phyloP scores from a whole-genome alignment of 306 rosid species.

The Elaeagnus macrophylla region DNA sequence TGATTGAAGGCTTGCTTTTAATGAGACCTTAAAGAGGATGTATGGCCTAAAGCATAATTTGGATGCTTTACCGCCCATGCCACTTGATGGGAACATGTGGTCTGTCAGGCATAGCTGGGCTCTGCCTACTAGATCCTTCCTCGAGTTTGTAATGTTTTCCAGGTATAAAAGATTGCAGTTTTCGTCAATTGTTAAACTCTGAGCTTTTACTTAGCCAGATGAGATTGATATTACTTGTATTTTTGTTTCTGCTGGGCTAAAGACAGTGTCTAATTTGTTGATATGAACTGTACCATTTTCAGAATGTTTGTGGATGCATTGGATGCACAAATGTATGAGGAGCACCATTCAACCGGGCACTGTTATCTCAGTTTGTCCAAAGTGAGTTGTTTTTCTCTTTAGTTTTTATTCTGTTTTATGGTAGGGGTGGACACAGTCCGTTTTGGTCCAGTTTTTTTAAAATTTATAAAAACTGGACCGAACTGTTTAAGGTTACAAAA shows the following conservation, averaged over 20 bases:
- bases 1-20: conserved; percentile 65
- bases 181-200: conserved; percentile 1
- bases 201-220: conserved; percentile 7
- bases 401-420: neutral
- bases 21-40: conserved; percentile 72
- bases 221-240: neutral
- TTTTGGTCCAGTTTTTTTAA: neutral
- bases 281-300: conserved; percentile 22
- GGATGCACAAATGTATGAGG: conserved; percentile 67
- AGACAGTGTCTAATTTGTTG: neutral
- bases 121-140: conserved; percentile 79
- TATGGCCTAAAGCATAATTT: conserved; percentile 48
- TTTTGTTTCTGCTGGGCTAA: too few relatives aligned
- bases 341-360: conserved; percentile 65
- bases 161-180: conserved; percentile 38
- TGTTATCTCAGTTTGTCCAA: conserved; percentile 75
- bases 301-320: conserved; percentile 90
- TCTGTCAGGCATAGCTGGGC: conserved; percentile 89
- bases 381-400: conserved; percentile 34
- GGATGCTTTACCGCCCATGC: conserved; percentile 74
- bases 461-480: too few relatives aligned
- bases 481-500: too few relatives aligned
- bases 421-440: neutral
- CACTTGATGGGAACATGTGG: conserved; percentile 75
- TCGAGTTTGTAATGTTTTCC: conserved; percentile 94